These are phyloP conservation scores for Fusarium sp. DNA, from an alignment of 2,329 filamentous ascomycete genomes.

Conservation along the genomic window DNA sequence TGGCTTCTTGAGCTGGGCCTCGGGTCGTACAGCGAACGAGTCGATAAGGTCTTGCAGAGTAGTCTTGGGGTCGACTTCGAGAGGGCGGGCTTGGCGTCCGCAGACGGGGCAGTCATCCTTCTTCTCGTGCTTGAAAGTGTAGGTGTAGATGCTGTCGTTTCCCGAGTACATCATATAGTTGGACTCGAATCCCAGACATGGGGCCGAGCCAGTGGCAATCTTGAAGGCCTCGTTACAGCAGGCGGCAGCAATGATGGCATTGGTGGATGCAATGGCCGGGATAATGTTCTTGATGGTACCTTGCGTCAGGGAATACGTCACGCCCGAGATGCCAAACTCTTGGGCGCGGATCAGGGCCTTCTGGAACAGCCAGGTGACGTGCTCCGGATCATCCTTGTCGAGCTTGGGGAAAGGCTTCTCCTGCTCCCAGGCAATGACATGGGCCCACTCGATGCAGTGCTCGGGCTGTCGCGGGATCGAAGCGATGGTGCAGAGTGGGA, in stretches of 20 bases:
- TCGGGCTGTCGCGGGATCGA: slow-evolving; percentile 97
- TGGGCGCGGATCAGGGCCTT: slow-evolving; percentile 83
- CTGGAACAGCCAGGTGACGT: slow-evolving; percentile 96
- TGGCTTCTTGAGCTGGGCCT: slow-evolving; percentile 94
- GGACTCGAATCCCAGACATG: slow-evolving; percentile 79
- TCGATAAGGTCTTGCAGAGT: slow-evolving; percentile 90
- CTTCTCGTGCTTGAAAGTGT: slow-evolving; percentile 94
- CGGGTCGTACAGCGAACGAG: slow-evolving; percentile 82
- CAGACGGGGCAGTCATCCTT: slow-evolving; percentile 97
- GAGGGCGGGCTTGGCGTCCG: slow-evolving; percentile 81
- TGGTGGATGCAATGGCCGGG: slow-evolving; percentile 96
- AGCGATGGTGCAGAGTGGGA: slow-evolving; percentile 95
- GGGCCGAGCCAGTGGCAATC: slow-evolving; percentile 85
- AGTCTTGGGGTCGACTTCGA: slow-evolving; percentile 76
- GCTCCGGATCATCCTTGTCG: slow-evolving; percentile 95
- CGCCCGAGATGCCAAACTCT: slow-evolving; percentile 90
- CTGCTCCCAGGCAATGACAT: slow-evolving; percentile 96
- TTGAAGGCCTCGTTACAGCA: slow-evolving; percentile 99
- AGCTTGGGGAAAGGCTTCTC: slow-evolving; percentile 85
- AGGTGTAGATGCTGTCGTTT: slow-evolving; percentile 95
- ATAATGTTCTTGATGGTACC: slow-evolving; percentile 99
- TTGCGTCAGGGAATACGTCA: slow-evolving; percentile 96
- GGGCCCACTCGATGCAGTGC: slow-evolving; percentile 98
- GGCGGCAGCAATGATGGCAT: slow-evolving; percentile 93
- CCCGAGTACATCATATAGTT: slow-evolving; percentile 99